Percentiles rank a stretch among this genome's conserved stretches.
Evolutionary conservation across 75 land plant species (phyloP).

Genomic region (Cryptomeria japonica): DNA sequence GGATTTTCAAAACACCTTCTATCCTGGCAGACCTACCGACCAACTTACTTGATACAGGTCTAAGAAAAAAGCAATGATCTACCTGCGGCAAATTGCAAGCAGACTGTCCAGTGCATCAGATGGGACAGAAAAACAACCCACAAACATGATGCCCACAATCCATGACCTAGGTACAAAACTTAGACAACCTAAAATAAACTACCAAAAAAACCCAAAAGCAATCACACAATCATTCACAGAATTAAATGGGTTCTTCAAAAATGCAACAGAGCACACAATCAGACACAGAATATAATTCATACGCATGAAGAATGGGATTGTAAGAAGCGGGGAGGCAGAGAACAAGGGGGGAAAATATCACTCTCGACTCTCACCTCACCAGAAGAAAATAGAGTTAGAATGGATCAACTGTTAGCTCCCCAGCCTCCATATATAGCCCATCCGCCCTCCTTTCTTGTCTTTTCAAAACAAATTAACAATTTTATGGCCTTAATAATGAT

Average conservation of each 20-base stretch:
- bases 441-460: neutral
- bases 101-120: neutral
- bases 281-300: neutral
- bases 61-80: neutral
- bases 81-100: neutral
- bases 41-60: neutral
- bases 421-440: neutral
- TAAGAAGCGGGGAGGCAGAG: conserved; percentile 19
- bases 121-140: conserved; percentile 15
- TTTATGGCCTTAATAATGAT: neutral
- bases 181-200: neutral
- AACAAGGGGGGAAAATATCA: neutral
- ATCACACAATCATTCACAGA: neutral
- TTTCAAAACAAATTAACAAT: neutral
- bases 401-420: neutral
- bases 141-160: neutral
- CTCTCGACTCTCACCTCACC: conserved; percentile 9
- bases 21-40: neutral
- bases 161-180: neutral
- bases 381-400: neutral
- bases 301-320: conserved; percentile 11
- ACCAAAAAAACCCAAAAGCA: neutral
- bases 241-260: neutral
- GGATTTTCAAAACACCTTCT: neutral
- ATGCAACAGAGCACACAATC: no score